Conservation (phyloP, 768 basidiomycete genomes). For the Auricularia auricula-judae region DNA sequence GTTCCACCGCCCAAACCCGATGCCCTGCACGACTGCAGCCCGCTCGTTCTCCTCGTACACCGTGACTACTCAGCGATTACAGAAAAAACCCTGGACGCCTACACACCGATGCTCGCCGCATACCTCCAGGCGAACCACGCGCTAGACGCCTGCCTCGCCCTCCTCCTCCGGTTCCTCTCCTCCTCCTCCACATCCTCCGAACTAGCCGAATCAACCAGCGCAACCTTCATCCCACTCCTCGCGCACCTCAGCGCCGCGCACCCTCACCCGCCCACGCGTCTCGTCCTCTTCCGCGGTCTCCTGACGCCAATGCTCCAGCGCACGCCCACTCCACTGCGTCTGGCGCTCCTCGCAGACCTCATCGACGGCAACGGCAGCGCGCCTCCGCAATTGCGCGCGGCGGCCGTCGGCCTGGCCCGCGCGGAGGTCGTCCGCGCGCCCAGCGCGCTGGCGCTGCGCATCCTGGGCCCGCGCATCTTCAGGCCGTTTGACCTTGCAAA, state of each 20-base stretch:
- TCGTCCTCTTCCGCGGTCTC: not conserved
- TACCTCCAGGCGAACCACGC: not conserved
- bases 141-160: not conserved
- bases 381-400: not conserved
- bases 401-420: not conserved
- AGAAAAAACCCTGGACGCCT: not conserved
- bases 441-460: not conserved
- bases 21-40: not conserved
- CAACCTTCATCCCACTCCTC: not conserved
- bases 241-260: not conserved
- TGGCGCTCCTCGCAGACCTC: not conserved
- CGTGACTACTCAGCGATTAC: not conserved
- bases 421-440: not conserved
- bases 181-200: not conserved
- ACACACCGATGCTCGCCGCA: not conserved
- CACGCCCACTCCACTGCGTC: not conserved
- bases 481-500: not conserved
- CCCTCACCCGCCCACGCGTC: not conserved
- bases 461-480: not conserved
- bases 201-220: not conserved
- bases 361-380: not conserved
- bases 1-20: not conserved
- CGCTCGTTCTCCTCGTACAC: not conserved
- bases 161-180: not conserved
- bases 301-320: not conserved